Evolutionary conservation across 768 basidiomycete genomes (phyloP).

Genomic region (Gautieria morchelliformis): DNA sequence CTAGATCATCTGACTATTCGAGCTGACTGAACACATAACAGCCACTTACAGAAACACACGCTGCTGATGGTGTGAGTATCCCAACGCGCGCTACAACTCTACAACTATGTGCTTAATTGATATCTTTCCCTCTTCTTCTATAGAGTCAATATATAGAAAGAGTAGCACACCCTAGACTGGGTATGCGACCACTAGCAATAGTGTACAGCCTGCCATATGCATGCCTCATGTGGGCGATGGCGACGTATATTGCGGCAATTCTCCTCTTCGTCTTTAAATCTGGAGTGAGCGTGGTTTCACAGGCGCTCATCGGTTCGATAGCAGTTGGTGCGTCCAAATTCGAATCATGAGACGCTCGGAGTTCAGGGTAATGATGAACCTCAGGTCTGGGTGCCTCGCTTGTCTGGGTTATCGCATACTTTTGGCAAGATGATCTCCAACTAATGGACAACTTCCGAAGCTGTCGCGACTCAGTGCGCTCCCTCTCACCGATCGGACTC

Average conservation of each 20-base stretch:
- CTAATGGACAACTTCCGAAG: not conserved
- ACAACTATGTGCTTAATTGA: not conserved
- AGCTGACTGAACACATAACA: not conserved
- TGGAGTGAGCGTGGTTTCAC: not conserved
- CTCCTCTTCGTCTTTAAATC: not conserved
- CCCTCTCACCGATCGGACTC: not conserved
- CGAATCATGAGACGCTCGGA: not conserved
- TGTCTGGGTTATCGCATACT: not conserved
- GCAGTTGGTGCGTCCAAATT: not conserved
- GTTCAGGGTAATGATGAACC: not conserved
- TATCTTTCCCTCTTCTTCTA: not conserved
- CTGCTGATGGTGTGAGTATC: not conserved
- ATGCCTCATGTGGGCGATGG: slow-evolving; percentile 4
- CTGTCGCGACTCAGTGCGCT: not conserved
- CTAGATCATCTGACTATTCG: not conserved
- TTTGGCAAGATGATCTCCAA: not conserved
- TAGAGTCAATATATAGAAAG: not conserved
- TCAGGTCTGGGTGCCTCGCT: not conserved
- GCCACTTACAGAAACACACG: not conserved
- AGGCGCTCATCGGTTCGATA: not conserved
- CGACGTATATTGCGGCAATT: not conserved
- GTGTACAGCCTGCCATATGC: slow-evolving; percentile 1
- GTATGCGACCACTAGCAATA: not conserved
- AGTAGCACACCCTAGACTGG: not conserved
- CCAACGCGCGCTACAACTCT: not conserved